Evolutionary conservation across 2,329 filamentous ascomycete species (phyloP).

Genomic region (Aquanectria penicillioides): DNA sequence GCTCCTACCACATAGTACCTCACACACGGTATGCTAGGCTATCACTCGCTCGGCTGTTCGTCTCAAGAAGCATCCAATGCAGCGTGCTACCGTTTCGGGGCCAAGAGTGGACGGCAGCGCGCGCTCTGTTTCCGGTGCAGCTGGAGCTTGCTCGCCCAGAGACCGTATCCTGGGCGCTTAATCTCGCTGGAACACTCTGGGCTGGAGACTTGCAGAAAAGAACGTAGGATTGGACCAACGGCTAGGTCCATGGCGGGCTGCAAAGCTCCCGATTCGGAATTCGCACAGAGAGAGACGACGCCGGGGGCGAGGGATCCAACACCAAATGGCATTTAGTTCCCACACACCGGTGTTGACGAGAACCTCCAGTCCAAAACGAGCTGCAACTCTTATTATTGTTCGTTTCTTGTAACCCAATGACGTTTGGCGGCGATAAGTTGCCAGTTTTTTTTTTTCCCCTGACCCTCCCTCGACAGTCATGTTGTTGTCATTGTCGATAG

Average conservation of each 20-base stretch:
- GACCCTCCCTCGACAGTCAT: no score
- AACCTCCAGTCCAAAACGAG: slow-evolving; percentile 14
- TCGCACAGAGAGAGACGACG: slow-evolving; percentile 13
- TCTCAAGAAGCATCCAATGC: slow-evolving; percentile 1
- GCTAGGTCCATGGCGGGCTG: slow-evolving; percentile 35
- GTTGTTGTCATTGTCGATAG: slow-evolving; percentile 4
- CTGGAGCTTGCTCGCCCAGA: slow-evolving; percentile 3
- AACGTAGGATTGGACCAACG: slow-evolving; percentile 39
- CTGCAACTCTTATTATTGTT: slow-evolving; percentile 10
- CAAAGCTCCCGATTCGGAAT: slow-evolving; percentile 40
- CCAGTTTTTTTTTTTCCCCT: not conserved
- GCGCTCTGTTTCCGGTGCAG: slow-evolving; percentile 16
- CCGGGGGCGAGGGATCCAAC: slow-evolving; percentile 10
- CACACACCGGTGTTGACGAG: slow-evolving; percentile 21
- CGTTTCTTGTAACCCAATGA: slow-evolving; percentile 23
- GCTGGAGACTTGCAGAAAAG: slow-evolving; percentile 30
- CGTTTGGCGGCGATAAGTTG: slow-evolving; percentile 17
- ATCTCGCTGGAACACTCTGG: slow-evolving; percentile 33
- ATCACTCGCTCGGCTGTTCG: not conserved
- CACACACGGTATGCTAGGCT: no score
- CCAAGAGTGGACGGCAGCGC: not conserved
- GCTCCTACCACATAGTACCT: no score
- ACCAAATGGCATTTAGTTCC: slow-evolving; percentile 15
- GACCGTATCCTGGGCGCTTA: slow-evolving; percentile 37
- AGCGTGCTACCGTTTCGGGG: slow-evolving; percentile 14